Evolutionary conservation across 768 basidiomycete genomes (phyloP), one percentile per base, ranked within the genome.

Genomic region (Lactarius hatsudake): DNA sequence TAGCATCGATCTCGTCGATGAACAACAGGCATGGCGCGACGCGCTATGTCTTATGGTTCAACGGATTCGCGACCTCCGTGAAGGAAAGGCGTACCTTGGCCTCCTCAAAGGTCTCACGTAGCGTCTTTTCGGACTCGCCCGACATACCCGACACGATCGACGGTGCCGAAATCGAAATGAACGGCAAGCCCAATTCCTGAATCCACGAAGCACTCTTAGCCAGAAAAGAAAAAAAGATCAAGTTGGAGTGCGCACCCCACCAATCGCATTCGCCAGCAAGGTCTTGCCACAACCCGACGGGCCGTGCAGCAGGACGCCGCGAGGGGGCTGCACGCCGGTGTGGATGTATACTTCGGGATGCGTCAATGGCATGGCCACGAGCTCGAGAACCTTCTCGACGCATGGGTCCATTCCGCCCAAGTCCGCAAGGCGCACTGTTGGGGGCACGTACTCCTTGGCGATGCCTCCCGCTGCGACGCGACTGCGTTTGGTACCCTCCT

Each of bases 281-380:
- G 97, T 98, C 79, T 99, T 99, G 5, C 97, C 97, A 73, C 96
- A 98, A 17, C 96, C 97, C 0, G 96, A 95, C 6, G 97, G 96
- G 1, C 97, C 97, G 76, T 98, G 92, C 10, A 99, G 77, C 26
- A 99, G 77, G 0, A 99, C 94, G 13, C 97, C 97, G 57, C 96
- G 80, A 1, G 96, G 95, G 5, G 96, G 90, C 69, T 92, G 89
- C 3, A 97, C 90, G 2, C 97, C 96, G 0, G 94, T 96, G 70
- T 95, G 90, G 5, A 93, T 78, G 78, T 98, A 98, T 8, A 99
- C 87, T 75, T 99, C 97, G 0, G 97, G 97, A 78, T 98, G 96
- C 61, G 88, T 87, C 1, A 99, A 78, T 0, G 97, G 97, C 86
- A 98, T 90, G 1, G 93, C 94, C 17, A 98, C 94, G n/a, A 96